These are phyloP conservation scores for Globisporangium nagaii DNA, from an alignment of 352 stramenopile species.

Conservation along the genomic window DNA sequence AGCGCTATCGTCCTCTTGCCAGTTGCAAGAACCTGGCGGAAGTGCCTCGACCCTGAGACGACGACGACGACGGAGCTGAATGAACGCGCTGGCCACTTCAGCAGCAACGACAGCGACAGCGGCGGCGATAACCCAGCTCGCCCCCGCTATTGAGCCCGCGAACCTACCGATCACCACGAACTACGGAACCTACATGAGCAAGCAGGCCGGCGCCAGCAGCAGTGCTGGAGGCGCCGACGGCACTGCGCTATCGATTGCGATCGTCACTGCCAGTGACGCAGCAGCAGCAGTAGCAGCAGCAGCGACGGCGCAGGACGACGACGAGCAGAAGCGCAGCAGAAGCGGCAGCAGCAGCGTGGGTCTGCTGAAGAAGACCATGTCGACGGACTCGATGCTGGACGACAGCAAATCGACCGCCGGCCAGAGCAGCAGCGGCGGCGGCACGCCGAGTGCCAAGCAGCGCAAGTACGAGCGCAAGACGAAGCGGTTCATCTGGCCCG, in stretches of 20 bases:
- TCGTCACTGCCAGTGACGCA: no score
- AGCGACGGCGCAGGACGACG: not conserved
- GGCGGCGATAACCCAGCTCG: conserved; percentile 4
- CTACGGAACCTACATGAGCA: conserved; percentile 10
- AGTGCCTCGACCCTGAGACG: not conserved
- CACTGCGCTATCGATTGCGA: not conserved
- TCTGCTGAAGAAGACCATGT: conserved; percentile 14
- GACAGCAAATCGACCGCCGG: conserved; percentile 2
- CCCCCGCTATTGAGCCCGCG: conserved; percentile 13
- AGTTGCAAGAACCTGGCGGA: no score
- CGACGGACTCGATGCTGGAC: conserved; percentile 16
- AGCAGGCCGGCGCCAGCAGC: not conserved
- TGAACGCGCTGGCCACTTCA: conserved; percentile 2
- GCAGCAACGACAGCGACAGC: not conserved
- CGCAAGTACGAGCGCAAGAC: conserved; percentile 88
- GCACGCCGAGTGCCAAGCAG: conserved; percentile 26
- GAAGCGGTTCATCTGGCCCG: conserved; percentile 84
- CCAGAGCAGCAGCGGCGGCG: conserved; percentile 14
- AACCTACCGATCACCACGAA: conserved; percentile 11
- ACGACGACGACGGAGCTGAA: conserved; percentile 1
- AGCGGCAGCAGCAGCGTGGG: not conserved
- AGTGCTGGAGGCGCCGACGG: not conserved
- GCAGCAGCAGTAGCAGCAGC: not conserved
- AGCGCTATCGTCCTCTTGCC: not conserved
- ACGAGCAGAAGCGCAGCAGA: not conserved